These are phyloP conservation scores for Ceriops zippeliana DNA, from an alignment of 345 rosid species.

Conservation along the genomic window DNA sequence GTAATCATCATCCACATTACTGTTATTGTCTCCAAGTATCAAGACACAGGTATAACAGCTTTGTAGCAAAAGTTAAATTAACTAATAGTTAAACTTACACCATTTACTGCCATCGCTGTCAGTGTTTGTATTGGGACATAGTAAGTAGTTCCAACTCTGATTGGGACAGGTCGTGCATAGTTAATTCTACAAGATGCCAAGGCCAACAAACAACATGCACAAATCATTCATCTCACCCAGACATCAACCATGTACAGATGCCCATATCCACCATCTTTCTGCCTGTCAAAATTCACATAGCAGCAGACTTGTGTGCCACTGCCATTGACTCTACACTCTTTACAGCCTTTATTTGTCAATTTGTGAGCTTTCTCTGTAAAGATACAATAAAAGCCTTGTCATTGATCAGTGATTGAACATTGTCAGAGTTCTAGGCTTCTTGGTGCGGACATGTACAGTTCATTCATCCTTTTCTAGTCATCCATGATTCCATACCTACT, in stretches of 20 bases:
- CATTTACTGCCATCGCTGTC: background rate
- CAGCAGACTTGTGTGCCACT: background rate
- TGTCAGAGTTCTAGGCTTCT: too few species aligned
- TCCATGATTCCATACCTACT: too few species aligned
- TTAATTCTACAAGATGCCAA: background rate
- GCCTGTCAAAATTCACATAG: background rate
- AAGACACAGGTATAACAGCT: too few species aligned
- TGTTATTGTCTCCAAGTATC: too few species aligned
- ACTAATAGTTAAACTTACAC: too few species aligned
- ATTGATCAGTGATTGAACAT: too few species aligned
- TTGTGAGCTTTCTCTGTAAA: background rate
- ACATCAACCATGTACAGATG: conserved; percentile 10
- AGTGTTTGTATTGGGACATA: background rate
- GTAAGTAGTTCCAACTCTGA: background rate
- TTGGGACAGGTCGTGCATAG: conserved; percentile 4
- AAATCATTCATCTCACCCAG: conserved; percentile 2
- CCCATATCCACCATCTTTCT: conserved; percentile 7
- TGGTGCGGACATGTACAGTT: too few species aligned
- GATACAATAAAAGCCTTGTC: background rate
- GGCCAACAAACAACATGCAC: conserved; percentile 1
- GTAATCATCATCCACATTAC: too few species aligned
- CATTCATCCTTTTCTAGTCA: too few species aligned
- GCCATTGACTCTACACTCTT: background rate
- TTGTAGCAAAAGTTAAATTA: too few species aligned
- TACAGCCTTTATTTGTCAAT: conserved; percentile 5